Percentiles rank a stretch among this genome's conserved stretches.
Conservation (phyloP, 1,139 yeast genomes). For the Yamadazyma friedrichii region DNA sequence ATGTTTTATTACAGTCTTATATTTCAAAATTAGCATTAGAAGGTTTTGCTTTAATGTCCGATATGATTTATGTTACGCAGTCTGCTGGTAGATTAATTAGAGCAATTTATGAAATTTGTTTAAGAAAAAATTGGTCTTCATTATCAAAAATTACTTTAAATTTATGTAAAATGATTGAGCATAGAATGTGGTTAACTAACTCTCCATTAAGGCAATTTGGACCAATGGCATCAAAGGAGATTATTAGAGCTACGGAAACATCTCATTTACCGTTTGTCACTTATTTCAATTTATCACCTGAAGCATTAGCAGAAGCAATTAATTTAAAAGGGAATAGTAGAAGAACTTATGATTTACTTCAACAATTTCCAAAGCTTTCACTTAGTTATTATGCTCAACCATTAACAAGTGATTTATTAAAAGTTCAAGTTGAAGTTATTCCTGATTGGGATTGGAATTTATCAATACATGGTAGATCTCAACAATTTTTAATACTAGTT, state of each 20-base stretch:
- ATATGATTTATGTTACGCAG: constrained; percentile 90
- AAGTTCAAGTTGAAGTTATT: constrained; percentile 61
- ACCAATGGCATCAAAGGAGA: constrained; percentile 57
- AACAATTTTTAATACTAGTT: constrained; percentile 65
- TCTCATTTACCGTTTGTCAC: constrained; percentile 83
- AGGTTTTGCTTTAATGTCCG: constrained; percentile 90
- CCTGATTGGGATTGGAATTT: constrained; percentile 82
- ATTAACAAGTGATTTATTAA: constrained; percentile 63
- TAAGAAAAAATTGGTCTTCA: constrained; percentile 71
- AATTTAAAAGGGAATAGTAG: constrained; percentile 69
- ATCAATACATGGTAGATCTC: constrained; percentile 59
- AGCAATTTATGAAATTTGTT: constrained; percentile 79
- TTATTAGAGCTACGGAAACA: constrained; percentile 72
- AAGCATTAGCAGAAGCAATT: constrained; percentile 80
- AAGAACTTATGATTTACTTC: constrained; percentile 57
- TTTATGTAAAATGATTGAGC: constrained; percentile 77
- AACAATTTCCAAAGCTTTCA: constrained; percentile 68
- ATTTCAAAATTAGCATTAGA: constrained; percentile 73
- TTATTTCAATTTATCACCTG: constrained; percentile 67
- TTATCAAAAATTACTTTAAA: constrained; percentile 59
- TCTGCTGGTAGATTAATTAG: constrained; percentile 88
- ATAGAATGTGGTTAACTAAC: constrained; percentile 78
- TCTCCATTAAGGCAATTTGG: constrained; percentile 86
- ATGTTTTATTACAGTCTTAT: constrained; percentile 78
- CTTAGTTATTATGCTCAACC: constrained; percentile 71